Evolutionary conservation across 352 stramenopile genomes (phyloP), one percentile per base, ranked within the genome.

Genomic region (Salisapilia sapeloensis): DNA sequence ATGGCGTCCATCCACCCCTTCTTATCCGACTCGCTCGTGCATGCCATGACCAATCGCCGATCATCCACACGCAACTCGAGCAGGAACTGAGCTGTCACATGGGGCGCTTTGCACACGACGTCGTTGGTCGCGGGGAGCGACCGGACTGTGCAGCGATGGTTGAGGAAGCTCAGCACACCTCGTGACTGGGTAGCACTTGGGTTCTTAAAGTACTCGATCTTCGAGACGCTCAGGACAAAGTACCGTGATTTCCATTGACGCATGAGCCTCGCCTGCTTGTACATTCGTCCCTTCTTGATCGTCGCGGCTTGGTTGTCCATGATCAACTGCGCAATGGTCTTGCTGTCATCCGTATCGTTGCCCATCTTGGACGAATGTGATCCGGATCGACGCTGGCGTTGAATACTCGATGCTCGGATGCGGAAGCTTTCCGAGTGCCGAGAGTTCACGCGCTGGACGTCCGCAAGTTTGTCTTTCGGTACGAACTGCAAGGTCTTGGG

Each of bases 231-330:
- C 12, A 89, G 42, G 40, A 85, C 65, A 44, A 89, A 89, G 43
- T 89, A 89, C 38, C 72, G 63, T n/a, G 66, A 81, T 46, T 89
- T 89, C 72, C 72, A 89, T 30, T 67, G 72, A 26, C 64, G 65
- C 63, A 85, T 81, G 35, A 89, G 60, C 20, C 72, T 60, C 12
- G 66, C 71, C 36, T 89, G 72, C 49, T 89, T 85, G 45, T 82
- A 89, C 69, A 89, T 89, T 19, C 66, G 64, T 1, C 72, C 72
- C 42, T 89, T 89, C 50, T 89, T 89, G 45, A 89, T 89, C 12
- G 72, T 89, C 16, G 72, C 72, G 17, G 65, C 62, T 43, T 82
- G 61, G 47, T 89, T 89, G 33, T 89, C 66, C 35, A 84, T 48
- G 46, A 89, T 89, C 23, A 89, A 35, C 35, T 82, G 66, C 26